Evolutionary conservation across 2,329 filamentous ascomycete genomes (phyloP).

Genomic region (Talaromyces atroroseus): DNA sequence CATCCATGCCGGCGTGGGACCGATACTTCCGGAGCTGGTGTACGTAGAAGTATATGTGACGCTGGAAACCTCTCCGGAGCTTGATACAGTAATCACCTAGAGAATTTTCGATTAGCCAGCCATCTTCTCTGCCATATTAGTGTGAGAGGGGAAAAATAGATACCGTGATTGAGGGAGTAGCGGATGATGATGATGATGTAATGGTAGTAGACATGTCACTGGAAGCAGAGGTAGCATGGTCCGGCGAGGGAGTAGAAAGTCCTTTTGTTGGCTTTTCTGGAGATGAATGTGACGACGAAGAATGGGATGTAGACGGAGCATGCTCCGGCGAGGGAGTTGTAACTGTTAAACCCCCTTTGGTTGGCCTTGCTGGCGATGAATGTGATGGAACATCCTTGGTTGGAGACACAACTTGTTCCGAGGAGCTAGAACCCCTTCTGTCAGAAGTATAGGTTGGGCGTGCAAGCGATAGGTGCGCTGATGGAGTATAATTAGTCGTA

Average conservation of each 20-base stretch:
- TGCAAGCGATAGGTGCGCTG: too few relatives aligned
- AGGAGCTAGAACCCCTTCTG: too few relatives aligned
- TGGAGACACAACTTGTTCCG: too few relatives aligned
- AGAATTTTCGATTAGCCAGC: not conserved
- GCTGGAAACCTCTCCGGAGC: not conserved
- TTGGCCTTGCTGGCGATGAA: too few relatives aligned
- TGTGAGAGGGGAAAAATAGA: not conserved
- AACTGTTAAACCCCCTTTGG: too few relatives aligned
- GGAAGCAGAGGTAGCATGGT: too few relatives aligned
- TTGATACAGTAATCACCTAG: not conserved
- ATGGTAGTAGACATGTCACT: not conserved
- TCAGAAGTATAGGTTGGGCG: too few relatives aligned
- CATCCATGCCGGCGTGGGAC: not conserved
- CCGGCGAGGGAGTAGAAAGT: not conserved
- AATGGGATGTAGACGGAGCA: not conserved
- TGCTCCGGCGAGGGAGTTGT: too few relatives aligned
- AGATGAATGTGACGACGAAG: not conserved
- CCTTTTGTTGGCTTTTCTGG: not conserved
- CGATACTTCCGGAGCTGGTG: not conserved
- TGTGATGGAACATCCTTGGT: too few relatives aligned
- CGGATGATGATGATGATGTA: too few relatives aligned
- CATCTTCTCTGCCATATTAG: not conserved
- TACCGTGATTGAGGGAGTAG: not conserved
- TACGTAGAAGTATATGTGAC: not conserved
- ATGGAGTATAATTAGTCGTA: too few relatives aligned